phyloP scores from a whole-genome alignment of 2,329 filamentous ascomycete species.

The Trichoderma atroviride region DNA sequence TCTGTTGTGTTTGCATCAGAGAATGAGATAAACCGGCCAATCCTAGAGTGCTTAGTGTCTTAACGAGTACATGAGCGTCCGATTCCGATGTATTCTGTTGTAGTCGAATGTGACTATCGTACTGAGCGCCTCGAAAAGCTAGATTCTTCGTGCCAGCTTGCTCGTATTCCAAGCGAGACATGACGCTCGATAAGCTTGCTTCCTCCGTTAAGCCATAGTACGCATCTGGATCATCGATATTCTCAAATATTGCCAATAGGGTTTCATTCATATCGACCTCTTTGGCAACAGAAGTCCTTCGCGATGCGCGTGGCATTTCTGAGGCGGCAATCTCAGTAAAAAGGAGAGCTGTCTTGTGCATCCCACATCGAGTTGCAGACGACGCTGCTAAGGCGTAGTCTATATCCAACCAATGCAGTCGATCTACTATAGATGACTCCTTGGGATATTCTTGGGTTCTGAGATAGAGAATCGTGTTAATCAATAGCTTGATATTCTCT shows the following conservation, averaged over 20 bases:
- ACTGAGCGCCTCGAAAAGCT: conserved; percentile 86
- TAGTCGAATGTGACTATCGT: conserved; percentile 78
- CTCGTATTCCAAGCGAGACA: conserved; percentile 86
- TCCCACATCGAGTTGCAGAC: conserved; percentile 75
- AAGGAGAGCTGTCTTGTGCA: conserved; percentile 84
- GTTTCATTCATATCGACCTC: conserved; percentile 65
- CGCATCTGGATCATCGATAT: conserved; percentile 91
- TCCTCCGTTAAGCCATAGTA: conserved; percentile 89
- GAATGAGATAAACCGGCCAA: conserved; percentile 84
- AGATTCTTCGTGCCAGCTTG: conserved; percentile 83
- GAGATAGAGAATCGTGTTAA: conserved; percentile 85
- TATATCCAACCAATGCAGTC: conserved; percentile 82
- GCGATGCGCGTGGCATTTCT: conserved; percentile 58
- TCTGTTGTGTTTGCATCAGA: conserved; percentile 69
- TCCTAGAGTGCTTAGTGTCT: conserved; percentile 77
- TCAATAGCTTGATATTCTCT: conserved; percentile 70
- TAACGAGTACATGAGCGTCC: conserved; percentile 72
- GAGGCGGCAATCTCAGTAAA: conserved; percentile 75
- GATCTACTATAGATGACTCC: conserved; percentile 77
- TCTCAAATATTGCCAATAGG: conserved; percentile 81
- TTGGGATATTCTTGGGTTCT: conserved; percentile 74
- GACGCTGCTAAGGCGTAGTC: conserved; percentile 71
- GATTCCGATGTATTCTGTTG: conserved; percentile 56
- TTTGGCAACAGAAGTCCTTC: conserved; percentile 65
- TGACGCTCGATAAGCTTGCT: conserved; percentile 73